Evolutionary conservation across 306 rosid species (phyloP), one percentile per base, ranked within the genome.

Genomic region (Lathyrus oleraceus): DNA sequence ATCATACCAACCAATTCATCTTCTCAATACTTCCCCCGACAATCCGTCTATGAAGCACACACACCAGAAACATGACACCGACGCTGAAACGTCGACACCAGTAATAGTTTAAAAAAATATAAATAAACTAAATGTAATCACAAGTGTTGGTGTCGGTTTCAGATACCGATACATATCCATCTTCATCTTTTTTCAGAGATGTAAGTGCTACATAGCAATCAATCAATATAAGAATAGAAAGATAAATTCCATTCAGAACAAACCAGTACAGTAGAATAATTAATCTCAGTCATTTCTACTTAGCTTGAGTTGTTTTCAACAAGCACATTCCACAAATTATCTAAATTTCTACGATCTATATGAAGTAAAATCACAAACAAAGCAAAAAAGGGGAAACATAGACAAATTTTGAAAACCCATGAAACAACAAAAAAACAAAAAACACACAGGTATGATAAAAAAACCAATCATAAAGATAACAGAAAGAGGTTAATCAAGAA

Each of bases 211-310:
- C 27, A 1, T 1, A 23, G 27, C 27, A 23, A n/a, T n/a, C 17
- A 21, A 62, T 23, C 32, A 28, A 28, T 28, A 28, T 6, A 32
- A 16, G 2, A 59, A 53, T 56, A 53, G 42, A 62, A 68, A 54
- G 4, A 43, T 16, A 27, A 20, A 39, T 62, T 61, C 57, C 48
- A 58, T 58, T 51, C 15, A 15, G 28, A 32, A 35, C 5, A 62
- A 61, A 44, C 57, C 23, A 63, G 43, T 28, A 54, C 16, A 54
- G 1, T 54, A 76, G 57, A 16, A 52, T 48, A 43, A 35, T 32
- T 65, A 53, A 56, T 38, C 73, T 7, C 9, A 35, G 35, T 13
- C 15, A 56, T 6, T 70, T 70, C 20, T 30, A 36, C 27, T 9
- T 51, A 19, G 58, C 38, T 42, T 12, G 10, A 35, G 10, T 35